Base-by-base conservation (phyloP, 2,329 filamentous ascomycete species). In the Niveomyces coronatus region DNA sequence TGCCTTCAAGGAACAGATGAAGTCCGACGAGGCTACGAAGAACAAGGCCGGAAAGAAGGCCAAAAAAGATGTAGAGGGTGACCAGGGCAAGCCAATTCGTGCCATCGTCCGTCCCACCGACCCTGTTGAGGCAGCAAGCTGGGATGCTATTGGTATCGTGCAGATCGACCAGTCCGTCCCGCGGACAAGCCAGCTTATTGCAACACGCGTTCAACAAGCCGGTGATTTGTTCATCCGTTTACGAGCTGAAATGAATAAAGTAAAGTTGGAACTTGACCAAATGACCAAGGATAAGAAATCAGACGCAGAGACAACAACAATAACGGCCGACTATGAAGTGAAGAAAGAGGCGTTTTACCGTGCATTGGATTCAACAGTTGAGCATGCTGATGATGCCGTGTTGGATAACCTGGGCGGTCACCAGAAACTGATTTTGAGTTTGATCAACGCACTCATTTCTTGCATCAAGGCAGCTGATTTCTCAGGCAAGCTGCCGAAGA, bases 371-470 rank as follows among this genome's bases (percentile, higher is more conserved):
- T 64, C 70, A 9, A 71, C 70, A 2, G 63, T 72, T 36, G 61
- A 66, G 17, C 67, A 67, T 54, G 74, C 72, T 10, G 71, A 76
- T 49, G 63, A 65, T 31, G 63, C 65, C 16, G 69, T 76, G 11
- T 54, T 79, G 27, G 68, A 73, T 47, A 76, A 76, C 39, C 58
- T 79, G 24, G 73, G 74, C 8, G 65, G 66, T 11, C 70, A 78
- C 48, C 64, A 68, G 34, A 76, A 74, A 47, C 57, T 78, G 37
- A 65, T 77, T 24, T 63, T 68, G 32, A 69, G 66, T 32, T 57
- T 79, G 33, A 67, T 71, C 35, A 70, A 70, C 41, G 63, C 64
- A 9, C 56, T 79, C 39, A 71, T 72, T 32, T 64, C 69, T 39
- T 74, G 68, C 43, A 70, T 70, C 44, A 69, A 71, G 44, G 56